A percentile compares a stretch with the other conserved stretches of the same genome.
These are phyloP conservation scores for Gnomoniopsis smithogilvyi DNA, from an alignment of 2,329 filamentous ascomycete genomes.

Conservation along the genomic window DNA sequence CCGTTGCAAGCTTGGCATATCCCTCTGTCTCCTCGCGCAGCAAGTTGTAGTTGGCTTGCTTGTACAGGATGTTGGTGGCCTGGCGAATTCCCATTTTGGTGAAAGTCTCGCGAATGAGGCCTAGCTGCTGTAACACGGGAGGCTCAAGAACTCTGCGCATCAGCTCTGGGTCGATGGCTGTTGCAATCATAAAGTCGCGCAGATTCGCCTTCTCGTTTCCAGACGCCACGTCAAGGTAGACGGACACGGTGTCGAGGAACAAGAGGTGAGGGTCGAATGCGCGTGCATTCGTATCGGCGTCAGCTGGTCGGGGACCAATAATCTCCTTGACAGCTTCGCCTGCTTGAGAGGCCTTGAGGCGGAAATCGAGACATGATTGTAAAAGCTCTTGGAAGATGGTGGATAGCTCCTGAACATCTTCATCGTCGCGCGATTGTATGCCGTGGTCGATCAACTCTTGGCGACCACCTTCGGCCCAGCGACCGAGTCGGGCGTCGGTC, in stretches of 20 bases:
- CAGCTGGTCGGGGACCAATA: conserved; percentile 53
- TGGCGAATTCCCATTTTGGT: conserved; percentile 79
- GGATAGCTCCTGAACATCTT: conserved; percentile 66
- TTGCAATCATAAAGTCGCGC: conserved; percentile 66
- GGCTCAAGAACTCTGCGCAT: conserved; percentile 85
- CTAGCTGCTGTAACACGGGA: conserved; percentile 68
- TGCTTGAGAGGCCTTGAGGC: conserved; percentile 64
- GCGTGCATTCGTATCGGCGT: conserved; percentile 46
- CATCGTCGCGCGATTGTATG: conserved; percentile 59
- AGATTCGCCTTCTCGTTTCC: conserved; percentile 48
- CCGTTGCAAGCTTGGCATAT: conserved; percentile 92
- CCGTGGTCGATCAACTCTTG: conserved; percentile 65
- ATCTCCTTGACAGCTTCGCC: conserved; percentile 74
- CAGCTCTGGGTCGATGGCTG: conserved; percentile 65
- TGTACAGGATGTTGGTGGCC: conserved; percentile 88
- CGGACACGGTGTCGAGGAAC: conserved; percentile 80
- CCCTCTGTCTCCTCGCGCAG: conserved; percentile 94
- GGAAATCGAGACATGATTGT: conserved; percentile 67
- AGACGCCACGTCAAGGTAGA: conserved; percentile 71
- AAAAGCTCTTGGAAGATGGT: conserved; percentile 83
- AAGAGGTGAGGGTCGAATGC: conserved; percentile 63
- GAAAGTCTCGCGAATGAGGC: conserved; percentile 83
- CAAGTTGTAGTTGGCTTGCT: conserved; percentile 95
- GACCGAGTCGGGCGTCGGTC: conserved; percentile 63
- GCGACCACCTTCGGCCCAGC: conserved; percentile 67